A percentile compares a stretch with the other conserved stretches of the same genome.
Conservation (phyloP, 2,329 filamentous ascomycete species). For the Immersiporthe knoxdaviesiana region DNA sequence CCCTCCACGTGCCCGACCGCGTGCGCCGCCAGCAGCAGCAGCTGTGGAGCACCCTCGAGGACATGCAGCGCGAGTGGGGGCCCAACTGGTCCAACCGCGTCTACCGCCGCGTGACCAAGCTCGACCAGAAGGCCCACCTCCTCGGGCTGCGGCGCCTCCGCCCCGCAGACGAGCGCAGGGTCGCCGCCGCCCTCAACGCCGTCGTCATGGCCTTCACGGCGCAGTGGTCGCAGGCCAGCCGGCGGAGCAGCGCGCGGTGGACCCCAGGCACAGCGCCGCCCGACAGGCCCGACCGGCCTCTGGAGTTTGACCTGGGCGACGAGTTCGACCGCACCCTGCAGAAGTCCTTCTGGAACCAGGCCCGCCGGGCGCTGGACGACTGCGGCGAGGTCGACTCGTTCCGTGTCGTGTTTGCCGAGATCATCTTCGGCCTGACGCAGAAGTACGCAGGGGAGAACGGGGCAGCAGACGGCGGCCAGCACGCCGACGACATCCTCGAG, state of each 20-base stretch:
- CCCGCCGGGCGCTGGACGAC: conserved; percentile 41
- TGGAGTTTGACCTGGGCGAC: conserved; percentile 32
- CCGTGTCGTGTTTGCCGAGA: conserved; percentile 42
- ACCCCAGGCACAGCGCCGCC: not conserved
- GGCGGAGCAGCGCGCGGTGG: conserved; percentile 32
- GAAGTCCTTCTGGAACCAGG: conserved; percentile 44
- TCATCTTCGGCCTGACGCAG: conserved; percentile 45
- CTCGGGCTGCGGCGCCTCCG: conserved; percentile 47
- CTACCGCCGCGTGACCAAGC: conserved; percentile 51
- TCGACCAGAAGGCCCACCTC: conserved; percentile 49
- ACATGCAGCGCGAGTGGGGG: conserved; percentile 39
- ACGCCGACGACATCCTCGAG: conserved; percentile 14
- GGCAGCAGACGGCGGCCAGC: not conserved
- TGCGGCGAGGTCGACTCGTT: conserved; percentile 43
- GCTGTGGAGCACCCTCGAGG: conserved; percentile 16
- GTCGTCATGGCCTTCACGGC: conserved; percentile 57
- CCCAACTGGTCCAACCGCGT: conserved; percentile 52
- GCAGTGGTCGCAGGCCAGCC: conserved; percentile 51
- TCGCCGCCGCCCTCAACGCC: conserved; percentile 50
- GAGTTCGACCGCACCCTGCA: conserved; percentile 46
- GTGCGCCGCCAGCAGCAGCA: conserved; percentile 16
- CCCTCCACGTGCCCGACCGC: conserved; percentile 7
- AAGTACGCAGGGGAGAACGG: conserved; percentile 28
- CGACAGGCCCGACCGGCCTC: not conserved
- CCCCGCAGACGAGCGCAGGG: conserved; percentile 46